phyloP scores from a whole-genome alignment of 495 filamentous ascomycete genomes.

The Sabuloglossum arenarium region DNA sequence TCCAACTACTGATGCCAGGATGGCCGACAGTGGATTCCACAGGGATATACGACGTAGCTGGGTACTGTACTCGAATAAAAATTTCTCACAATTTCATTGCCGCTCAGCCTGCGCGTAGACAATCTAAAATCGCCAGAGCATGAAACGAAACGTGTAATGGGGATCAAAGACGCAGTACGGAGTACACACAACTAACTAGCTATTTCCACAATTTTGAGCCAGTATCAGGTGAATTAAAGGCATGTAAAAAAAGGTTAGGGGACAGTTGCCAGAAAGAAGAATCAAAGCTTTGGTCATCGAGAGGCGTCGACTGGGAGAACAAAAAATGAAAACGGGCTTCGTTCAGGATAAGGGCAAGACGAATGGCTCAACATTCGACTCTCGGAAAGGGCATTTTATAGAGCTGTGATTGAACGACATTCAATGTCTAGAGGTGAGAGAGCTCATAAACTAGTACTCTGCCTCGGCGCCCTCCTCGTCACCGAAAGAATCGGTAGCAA shows the following conservation, averaged over 20 bases:
- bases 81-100: background rate
- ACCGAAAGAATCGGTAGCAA: conserved; percentile 86
- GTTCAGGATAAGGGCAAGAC: background rate
- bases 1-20: background rate
- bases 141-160: background rate
- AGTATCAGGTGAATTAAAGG: conserved; percentile 1
- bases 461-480: conserved; percentile 75
- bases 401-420: background rate
- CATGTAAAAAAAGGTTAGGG: background rate
- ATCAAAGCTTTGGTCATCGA: background rate
- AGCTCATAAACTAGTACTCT: conserved; percentile 58
- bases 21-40: too few species aligned
- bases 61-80: background rate
- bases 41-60: too few species aligned
- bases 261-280: background rate
- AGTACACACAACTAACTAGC: background rate
- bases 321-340: background rate
- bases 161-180: background rate
- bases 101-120: conserved; percentile 1
- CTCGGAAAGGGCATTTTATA: background rate
- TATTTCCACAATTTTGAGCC: conserved; percentile 1
- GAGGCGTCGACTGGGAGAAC: background rate
- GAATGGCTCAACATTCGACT: background rate
- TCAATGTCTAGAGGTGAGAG: background rate
- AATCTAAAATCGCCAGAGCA: conserved; percentile 3